phyloP scores from a whole-genome alignment of 441 rosid species.

The Pelargonium fulgidum region DNA sequence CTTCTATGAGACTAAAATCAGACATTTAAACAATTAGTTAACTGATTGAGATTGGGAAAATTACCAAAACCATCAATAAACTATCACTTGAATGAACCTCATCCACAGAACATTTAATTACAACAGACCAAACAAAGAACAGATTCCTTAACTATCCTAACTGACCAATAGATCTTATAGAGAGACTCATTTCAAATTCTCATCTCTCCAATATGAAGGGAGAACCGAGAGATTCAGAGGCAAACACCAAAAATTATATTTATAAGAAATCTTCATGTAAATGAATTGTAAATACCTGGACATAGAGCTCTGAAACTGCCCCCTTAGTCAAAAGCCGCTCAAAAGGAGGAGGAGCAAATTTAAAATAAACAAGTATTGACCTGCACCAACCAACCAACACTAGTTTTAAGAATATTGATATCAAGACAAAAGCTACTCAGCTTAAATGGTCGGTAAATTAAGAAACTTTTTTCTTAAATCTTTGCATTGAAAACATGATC shows the following conservation, averaged over 20 bases:
- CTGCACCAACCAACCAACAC: conserved; percentile 31
- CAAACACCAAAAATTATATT: not conserved
- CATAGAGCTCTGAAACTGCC: conserved; percentile 24
- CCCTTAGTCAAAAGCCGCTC: conserved; percentile 47
- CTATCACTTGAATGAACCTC: not conserved
- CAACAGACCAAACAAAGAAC: too few species aligned
- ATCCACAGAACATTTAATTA: too few species aligned
- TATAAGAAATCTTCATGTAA: too few species aligned
- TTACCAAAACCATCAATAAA: not conserved
- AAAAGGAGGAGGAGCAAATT: conserved; percentile 80
- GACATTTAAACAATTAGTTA: not conserved
- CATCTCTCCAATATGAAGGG: too few species aligned
- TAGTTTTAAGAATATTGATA: too few species aligned
- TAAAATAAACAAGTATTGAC: conserved; percentile 61
- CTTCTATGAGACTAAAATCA: not conserved
- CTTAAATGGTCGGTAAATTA: too few species aligned
- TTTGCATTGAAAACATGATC: too few species aligned
- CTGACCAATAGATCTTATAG: too few species aligned
- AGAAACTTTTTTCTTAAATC: too few species aligned
- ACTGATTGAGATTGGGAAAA: not conserved
- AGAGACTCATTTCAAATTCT: too few species aligned
- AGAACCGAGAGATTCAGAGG: not conserved
- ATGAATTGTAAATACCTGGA: conserved; percentile 33
- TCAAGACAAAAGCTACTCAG: too few species aligned
- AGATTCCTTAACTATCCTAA: too few species aligned